Evolutionary conservation across 306 rosid species (phyloP).

Genomic region (Begonia peltatifolia): DNA sequence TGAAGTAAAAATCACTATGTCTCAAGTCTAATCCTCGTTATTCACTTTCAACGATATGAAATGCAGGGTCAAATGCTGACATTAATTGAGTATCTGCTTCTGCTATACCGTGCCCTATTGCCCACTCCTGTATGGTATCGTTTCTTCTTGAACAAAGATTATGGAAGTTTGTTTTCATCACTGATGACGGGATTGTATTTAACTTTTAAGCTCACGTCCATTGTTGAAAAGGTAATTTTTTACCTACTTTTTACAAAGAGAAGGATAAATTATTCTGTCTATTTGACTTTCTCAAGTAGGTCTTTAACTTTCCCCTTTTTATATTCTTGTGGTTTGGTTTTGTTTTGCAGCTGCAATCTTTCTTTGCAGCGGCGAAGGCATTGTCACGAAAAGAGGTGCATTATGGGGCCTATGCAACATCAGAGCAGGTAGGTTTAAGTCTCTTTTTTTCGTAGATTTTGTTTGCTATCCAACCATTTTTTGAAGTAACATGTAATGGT

Average conservation of each 20-base stretch:
- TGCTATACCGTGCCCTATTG: slow-evolving; percentile 66
- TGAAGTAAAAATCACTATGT: too few species aligned
- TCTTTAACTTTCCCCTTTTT: slow-evolving; percentile 2
- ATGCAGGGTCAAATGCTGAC: slow-evolving; percentile 83
- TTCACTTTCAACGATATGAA: background rate
- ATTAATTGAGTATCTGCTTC: slow-evolving; percentile 53
- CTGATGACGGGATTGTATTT: slow-evolving; percentile 77
- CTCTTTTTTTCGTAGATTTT: slow-evolving; percentile 1
- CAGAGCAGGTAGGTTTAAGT: slow-evolving; percentile 47
- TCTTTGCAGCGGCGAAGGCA: slow-evolving; percentile 50
- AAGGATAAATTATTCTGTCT: too few species aligned
- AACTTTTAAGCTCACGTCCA: slow-evolving; percentile 73
- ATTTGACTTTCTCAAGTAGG: too few species aligned
- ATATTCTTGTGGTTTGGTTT: background rate
- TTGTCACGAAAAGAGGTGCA: slow-evolving; percentile 53
- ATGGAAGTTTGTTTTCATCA: slow-evolving; percentile 84
- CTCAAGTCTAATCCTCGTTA: too few species aligned
- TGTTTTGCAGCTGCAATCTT: slow-evolving; percentile 40
- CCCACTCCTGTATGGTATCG: slow-evolving; percentile 91
- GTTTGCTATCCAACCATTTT: background rate
- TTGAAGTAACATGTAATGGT: too few species aligned
- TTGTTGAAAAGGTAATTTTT: slow-evolving; percentile 65
- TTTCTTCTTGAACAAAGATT: slow-evolving; percentile 68
- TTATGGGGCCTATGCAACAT: slow-evolving; percentile 71
- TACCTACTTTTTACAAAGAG: background rate